Conservation (phyloP, 768 basidiomycete genomes). For the Suillus brevipes region DNA sequence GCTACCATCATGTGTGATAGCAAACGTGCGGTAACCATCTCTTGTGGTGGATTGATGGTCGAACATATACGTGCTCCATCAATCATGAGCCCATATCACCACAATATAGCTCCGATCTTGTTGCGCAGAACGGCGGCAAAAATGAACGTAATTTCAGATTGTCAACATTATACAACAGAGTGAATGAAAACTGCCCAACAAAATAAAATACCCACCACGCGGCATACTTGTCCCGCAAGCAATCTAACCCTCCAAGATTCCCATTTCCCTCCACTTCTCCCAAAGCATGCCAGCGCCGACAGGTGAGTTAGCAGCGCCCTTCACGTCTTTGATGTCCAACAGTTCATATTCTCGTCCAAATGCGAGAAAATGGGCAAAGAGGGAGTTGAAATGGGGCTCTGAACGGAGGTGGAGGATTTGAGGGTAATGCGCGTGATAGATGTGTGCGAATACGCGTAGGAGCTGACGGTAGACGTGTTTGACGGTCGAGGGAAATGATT, state of each 20-base stretch:
- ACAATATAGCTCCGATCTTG: neutral
- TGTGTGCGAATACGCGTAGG: slow-evolving; percentile 94
- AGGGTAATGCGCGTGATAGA: slow-evolving; percentile 92
- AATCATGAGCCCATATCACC: neutral
- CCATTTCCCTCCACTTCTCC: slow-evolving; percentile 91
- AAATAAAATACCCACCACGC: neutral
- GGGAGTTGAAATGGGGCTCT: slow-evolving; percentile 94
- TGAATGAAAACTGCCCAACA: neutral
- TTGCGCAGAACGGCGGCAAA: neutral
- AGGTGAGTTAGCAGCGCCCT: slow-evolving; percentile 56
- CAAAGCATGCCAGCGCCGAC: slow-evolving; percentile 80
- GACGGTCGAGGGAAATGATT: slow-evolving; percentile 83
- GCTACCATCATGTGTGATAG: no score
- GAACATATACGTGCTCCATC: neutral
- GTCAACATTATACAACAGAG: neutral
- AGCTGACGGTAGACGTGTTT: slow-evolving; percentile 97
- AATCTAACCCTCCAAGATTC: slow-evolving; percentile 52
- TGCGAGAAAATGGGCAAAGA: slow-evolving; percentile 97
- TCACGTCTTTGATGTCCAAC: slow-evolving; percentile 86
- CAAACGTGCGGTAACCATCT: no score
- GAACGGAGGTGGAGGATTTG: slow-evolving; percentile 90
- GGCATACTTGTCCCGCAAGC: neutral
- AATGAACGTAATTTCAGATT: neutral
- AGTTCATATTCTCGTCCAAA: slow-evolving; percentile 95
- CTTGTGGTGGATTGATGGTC: neutral